Percentiles rank a stretch among this genome's conserved stretches.
Evolutionary conservation across 176 grass and related monocot genomes (phyloP).

Genomic region (Calamus simplicifolius): DNA sequence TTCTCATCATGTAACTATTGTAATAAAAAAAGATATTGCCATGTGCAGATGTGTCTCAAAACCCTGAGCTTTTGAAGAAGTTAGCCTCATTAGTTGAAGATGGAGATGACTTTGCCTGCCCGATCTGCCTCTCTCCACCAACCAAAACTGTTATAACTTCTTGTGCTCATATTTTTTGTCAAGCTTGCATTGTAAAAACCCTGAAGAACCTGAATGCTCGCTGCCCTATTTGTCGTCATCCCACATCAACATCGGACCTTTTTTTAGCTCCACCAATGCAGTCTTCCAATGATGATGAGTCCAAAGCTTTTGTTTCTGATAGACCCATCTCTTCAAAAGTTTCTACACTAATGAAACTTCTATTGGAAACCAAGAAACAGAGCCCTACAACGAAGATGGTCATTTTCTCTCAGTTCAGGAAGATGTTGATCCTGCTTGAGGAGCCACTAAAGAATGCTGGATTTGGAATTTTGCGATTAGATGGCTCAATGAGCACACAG

Average conservation of each 20-base stretch:
- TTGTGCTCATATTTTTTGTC: conserved; percentile 90
- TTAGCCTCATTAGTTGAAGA: conserved; percentile 70
- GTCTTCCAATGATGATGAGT: conserved; percentile 43
- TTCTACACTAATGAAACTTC: conserved; percentile 53
- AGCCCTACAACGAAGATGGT: conserved; percentile 67
- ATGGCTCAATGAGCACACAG: conserved; percentile 63
- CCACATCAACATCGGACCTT: conserved; percentile 70
- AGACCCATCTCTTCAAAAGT: conserved; percentile 75
- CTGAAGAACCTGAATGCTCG: conserved; percentile 59
- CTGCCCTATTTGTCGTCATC: conserved; percentile 76
- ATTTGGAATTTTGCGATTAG: conserved; percentile 47
- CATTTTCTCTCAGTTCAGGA: conserved; percentile 84
- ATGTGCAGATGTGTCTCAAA: conserved; percentile 66
- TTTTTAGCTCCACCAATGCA: conserved; percentile 58
- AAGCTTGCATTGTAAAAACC: conserved; percentile 65
- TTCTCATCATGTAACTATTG: conserved; percentile 12
- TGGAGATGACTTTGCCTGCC: conserved; percentile 94
- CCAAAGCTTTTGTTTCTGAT: conserved; percentile 10
- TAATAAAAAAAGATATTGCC: conserved; percentile 11
- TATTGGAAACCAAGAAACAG: conserved; percentile 34
- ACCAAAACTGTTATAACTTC: conserved; percentile 73
- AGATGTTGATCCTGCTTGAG: conserved; percentile 83
- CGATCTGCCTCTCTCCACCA: conserved; percentile 84
- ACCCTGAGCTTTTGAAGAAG: conserved; percentile 81
- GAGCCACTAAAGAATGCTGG: conserved; percentile 57